phyloP scores from a whole-genome alignment of 192 early-diverging fungal genomes.

The Coemansia sp. region DNA sequence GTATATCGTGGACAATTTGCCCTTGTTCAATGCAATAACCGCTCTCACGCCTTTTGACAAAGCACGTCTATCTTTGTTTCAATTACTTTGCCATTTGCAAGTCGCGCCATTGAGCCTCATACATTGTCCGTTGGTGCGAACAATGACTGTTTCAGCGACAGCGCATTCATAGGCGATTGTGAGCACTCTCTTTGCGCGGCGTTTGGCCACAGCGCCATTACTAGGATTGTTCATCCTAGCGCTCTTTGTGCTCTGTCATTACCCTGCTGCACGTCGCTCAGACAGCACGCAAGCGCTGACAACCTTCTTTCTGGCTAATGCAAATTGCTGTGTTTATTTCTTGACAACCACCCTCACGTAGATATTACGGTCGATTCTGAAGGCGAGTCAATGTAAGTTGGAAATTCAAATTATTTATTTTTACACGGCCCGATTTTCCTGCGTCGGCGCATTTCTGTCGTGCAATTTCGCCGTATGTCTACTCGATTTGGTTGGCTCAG shows the following conservation, averaged over 20 bases:
- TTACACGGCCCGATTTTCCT: neutral
- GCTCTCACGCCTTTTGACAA: neutral
- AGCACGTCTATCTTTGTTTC: slow-evolving; percentile 9
- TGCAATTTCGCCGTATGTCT: neutral
- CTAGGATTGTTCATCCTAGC: neutral
- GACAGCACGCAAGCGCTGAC: neutral
- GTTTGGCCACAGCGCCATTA: neutral
- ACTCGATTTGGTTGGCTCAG: neutral
- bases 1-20: slow-evolving; percentile 8
- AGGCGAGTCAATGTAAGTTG: slow-evolving; percentile 69
- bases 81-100: neutral
- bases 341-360: slow-evolving; percentile 22
- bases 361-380: slow-evolving; percentile 64
- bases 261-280: slow-evolving; percentile 1
- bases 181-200: neutral
- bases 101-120: neutral
- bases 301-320: neutral
- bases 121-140: neutral
- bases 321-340: neutral
- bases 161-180: neutral
- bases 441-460: neutral
- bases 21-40: neutral
- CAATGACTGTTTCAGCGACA: neutral
- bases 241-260: slow-evolving; percentile 4
- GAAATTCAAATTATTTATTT: neutral